These are phyloP conservation scores for Botrytis fabae DNA, from an alignment of 2,329 filamentous ascomycete genomes.

Conservation along the genomic window DNA sequence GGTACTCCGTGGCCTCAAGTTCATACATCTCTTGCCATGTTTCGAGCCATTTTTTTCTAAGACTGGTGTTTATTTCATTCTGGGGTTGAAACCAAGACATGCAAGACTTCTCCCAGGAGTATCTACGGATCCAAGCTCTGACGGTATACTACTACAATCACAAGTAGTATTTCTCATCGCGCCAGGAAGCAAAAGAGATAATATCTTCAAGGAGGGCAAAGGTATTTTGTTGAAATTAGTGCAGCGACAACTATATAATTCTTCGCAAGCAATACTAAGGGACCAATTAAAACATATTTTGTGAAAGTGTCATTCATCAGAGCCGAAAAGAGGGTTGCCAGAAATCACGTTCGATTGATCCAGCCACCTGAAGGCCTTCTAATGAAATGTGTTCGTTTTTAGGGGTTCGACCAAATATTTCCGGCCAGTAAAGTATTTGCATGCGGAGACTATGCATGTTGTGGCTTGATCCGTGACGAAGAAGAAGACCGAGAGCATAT, in stretches of 20 bases:
- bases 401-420: too few species aligned
- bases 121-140: too few species aligned
- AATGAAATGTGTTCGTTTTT: neutral
- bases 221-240: neutral
- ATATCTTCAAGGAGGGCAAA: neutral
- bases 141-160: neutral
- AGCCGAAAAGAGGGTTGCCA: neutral
- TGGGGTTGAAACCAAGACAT: neutral
- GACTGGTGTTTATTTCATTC: too few species aligned
- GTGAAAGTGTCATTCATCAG: neutral
- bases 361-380: neutral
- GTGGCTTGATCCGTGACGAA: fast-evolving
- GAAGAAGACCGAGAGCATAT: neutral
- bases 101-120: neutral
- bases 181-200: neutral
- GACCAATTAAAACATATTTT: neutral
- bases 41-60: neutral
- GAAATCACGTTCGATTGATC: neutral
- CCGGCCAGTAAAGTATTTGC: neutral
- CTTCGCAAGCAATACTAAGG: neutral
- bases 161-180: neutral
- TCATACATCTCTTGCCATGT: neutral
- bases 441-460: neutral
- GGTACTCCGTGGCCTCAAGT: neutral
- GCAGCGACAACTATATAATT: neutral